Evolutionary conservation across 2,329 filamentous ascomycete species (phyloP).

Genomic region (Phaeosphaeriaceae sp.): DNA sequence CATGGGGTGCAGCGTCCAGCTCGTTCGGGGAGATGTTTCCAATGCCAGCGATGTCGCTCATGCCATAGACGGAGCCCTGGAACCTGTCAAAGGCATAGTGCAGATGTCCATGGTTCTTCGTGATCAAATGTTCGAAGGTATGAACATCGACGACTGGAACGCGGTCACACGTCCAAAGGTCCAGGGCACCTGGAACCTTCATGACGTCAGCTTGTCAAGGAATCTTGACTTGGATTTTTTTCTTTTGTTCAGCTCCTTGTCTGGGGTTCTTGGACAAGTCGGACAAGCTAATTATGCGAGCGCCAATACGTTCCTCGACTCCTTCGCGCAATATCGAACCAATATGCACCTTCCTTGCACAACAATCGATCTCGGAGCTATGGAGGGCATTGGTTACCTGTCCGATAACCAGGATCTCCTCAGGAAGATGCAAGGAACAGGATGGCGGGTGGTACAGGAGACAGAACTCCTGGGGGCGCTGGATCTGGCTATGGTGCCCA

Average conservation of each 20-base stretch:
- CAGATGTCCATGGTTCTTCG: conserved; percentile 11
- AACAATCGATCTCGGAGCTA: background rate
- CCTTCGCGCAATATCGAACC: conserved; percentile 26
- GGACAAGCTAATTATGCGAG: conserved; percentile 57
- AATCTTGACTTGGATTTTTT: conserved; percentile 33
- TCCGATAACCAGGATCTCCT: too few species aligned
- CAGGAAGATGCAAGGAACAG: too few species aligned
- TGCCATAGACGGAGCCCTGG: background rate
- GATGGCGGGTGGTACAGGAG: too few species aligned
- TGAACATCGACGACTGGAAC: background rate
- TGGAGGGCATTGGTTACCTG: too few species aligned
- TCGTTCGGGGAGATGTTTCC: conserved; percentile 11
- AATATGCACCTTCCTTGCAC: conserved; percentile 45
- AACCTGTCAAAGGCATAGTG: conserved; percentile 18
- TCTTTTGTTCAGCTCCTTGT: conserved; percentile 36
- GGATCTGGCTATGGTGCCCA: too few species aligned
- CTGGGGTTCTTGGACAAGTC: conserved; percentile 30
- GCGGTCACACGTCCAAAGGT: conserved; percentile 24
- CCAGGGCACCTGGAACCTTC: conserved; percentile 23
- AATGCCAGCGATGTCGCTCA: conserved; percentile 3
- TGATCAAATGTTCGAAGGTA: background rate
- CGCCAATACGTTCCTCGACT: conserved; percentile 48
- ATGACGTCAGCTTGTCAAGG: too few species aligned
- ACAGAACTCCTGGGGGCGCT: too few species aligned
- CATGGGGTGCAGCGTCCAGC: conserved; percentile 13